These are phyloP conservation scores for Fusarium pininemorale DNA, from an alignment of 2,329 filamentous ascomycete species.

Conservation along the genomic window DNA sequence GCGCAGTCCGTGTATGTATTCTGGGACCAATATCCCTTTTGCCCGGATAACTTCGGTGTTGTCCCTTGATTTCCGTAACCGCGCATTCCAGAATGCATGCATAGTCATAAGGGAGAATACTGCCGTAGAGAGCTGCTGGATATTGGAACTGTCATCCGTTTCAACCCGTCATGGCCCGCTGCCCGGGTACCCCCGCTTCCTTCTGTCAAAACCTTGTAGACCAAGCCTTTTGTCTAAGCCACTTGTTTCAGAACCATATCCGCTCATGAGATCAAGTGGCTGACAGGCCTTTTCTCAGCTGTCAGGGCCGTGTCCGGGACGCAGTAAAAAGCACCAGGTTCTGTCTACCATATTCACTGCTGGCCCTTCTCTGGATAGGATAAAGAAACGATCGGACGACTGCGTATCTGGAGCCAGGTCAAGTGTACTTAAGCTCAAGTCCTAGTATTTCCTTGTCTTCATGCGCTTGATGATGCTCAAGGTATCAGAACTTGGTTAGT, in stretches of 20 bases:
- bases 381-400: not conserved
- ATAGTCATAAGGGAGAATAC: slow-evolving; percentile 26
- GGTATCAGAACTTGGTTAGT: not conserved
- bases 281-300: slow-evolving; percentile 19
- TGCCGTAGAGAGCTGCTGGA: slow-evolving; percentile 8
- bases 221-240: slow-evolving; percentile 36
- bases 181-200: slow-evolving; percentile 17
- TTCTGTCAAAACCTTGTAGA: slow-evolving; percentile 5
- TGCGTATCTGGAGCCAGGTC: not conserved
- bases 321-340: slow-evolving; percentile 22
- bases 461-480: not conserved
- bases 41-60: slow-evolving; percentile 23
- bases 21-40: slow-evolving; percentile 3
- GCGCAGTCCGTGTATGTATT: not conserved
- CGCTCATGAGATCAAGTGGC: slow-evolving; percentile 33
- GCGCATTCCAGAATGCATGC: slow-evolving; percentile 9
- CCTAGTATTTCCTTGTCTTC: not conserved
- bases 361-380: slow-evolving; percentile 1
- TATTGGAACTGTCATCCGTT: slow-evolving; percentile 27
- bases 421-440: not conserved
- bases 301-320: slow-evolving; percentile 22
- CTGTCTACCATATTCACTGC: slow-evolving; percentile 32
- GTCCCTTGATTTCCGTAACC: slow-evolving; percentile 7
- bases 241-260: slow-evolving; percentile 40
- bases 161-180: slow-evolving; percentile 9